These are phyloP conservation scores for Chrysoporthe deuterocubensis DNA, from an alignment of 2,329 filamentous ascomycete genomes.

Conservation along the genomic window DNA sequence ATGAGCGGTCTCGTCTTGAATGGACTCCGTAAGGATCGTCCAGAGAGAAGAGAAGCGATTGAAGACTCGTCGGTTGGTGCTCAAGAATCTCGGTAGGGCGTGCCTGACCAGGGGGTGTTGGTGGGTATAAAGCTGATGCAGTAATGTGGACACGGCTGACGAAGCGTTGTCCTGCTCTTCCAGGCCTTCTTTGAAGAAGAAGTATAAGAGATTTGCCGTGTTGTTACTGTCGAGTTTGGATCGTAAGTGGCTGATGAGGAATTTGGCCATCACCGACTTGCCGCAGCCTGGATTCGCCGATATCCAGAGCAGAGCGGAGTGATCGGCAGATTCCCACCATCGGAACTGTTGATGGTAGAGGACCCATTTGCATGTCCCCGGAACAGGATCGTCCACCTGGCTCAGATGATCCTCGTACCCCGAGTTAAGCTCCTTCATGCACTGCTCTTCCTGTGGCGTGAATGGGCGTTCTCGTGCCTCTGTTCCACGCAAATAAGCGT, in stretches of 20 bases:
- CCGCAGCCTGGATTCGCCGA: neutral
- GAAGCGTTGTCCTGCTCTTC: neutral
- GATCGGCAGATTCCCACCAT: neutral
- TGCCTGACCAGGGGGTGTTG: neutral
- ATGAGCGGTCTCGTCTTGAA: neutral
- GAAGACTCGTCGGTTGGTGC: neutral
- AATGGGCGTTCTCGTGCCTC: neutral
- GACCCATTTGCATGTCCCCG: slow-evolving; percentile 6
- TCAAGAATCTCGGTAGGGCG: neutral
- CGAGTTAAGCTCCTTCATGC: slow-evolving; percentile 7
- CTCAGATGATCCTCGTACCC: neutral
- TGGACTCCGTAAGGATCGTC: neutral
- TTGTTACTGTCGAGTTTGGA: neutral
- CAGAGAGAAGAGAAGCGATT: slow-evolving; percentile 5
- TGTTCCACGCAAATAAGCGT: neutral
- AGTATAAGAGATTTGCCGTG: neutral
- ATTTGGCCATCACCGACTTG: slow-evolving; percentile 5
- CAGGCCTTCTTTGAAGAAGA: slow-evolving; percentile 1
- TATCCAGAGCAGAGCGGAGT: slow-evolving; percentile 5
- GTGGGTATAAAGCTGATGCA: neutral
- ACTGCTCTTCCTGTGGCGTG: neutral
- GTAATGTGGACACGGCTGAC: neutral
- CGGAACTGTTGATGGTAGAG: neutral
- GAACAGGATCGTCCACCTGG: slow-evolving; percentile 1
- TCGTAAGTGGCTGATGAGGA: neutral